These are phyloP conservation scores for Ophiognomonia clavigignenti-juglandacearum DNA, from an alignment of 2,329 filamentous ascomycete genomes.

Conservation along the genomic window DNA sequence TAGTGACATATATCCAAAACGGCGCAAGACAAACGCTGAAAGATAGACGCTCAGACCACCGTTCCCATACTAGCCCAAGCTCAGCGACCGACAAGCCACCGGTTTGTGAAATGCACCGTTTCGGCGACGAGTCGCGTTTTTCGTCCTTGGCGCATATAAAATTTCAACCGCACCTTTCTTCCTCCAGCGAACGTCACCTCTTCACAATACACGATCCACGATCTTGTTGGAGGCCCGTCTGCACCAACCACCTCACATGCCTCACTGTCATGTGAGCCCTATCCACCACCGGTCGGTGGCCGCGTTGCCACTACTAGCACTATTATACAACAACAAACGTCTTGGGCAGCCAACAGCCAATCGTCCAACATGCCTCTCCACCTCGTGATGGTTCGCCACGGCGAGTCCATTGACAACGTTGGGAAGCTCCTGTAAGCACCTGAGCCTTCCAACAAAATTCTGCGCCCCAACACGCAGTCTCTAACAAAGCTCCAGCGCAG, in stretches of 20 bases:
- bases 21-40: too few species aligned
- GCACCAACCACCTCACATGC: too few species aligned
- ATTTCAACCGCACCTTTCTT: neutral
- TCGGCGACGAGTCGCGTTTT: too few species aligned
- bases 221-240: too few species aligned
- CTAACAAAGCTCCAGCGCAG: constrained; percentile 55
- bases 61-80: too few species aligned
- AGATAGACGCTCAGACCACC: too few species aligned
- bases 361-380: constrained; percentile 37
- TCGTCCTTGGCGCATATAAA: neutral
- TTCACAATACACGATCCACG: too few species aligned
- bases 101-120: neutral
- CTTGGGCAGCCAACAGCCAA: too few species aligned
- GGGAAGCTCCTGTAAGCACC: constrained; percentile 63
- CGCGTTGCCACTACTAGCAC: neutral
- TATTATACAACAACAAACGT: neutral
- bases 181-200: too few species aligned
- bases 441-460: neutral
- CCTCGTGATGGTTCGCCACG: constrained; percentile 78
- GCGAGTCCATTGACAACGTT: constrained; percentile 87
- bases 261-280: neutral
- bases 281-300: neutral
- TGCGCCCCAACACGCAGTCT: constrained; percentile 41
- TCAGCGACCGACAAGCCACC: too few species aligned
- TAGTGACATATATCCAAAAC: too few species aligned